Base-by-base conservation (phyloP, 2,329 filamentous ascomycete genomes). In the Botrytis byssoidea region DNA sequence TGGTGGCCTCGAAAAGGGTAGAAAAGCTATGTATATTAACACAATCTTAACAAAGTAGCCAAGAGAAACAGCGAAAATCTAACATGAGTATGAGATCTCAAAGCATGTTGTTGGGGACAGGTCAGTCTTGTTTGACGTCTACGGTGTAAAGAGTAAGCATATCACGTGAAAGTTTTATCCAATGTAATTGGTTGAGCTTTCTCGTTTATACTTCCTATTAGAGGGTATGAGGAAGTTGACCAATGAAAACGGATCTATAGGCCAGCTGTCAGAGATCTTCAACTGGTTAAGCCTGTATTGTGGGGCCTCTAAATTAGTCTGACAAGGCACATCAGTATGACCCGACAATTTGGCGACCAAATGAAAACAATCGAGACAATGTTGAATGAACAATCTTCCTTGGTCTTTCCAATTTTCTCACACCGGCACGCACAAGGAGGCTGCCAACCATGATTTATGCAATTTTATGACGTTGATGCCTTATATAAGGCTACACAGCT, bases 211-310 rank as follows among this genome's bases (percentile, higher is more conserved):
- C 40, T 72, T 42, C 71, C 51, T 35, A 40, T 68, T 61, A 8
- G 16, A 48, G 71, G n/a, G 63, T 48, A 60, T 7, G 59, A 72
- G 42, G 64, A 72, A 72, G 63, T 61, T 72, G 25, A 60, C 71
- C 63, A 72, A 72, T 72, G 16, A 61, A 32, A 44, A 37, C 5
- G 10, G 5, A 14, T 12, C 0, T 6, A n/a, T 14, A 16, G 1
- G 2, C 35, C 59, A 2, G 20, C 12, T 60, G 59, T 37, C 18
- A 18, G 22, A 61, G 12, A 8, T 25, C 20, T 40, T 61, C 14
- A 61, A 40, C 22, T 61, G 35, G 10, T 5, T 25, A 37, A 61
- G 32, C 35, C 32, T 40, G 22, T 25, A 14, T 37, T 25, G 6
- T 61, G 59, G 35, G 14, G n/a, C 59, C 35, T n/a, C 22, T 40